Conservation (phyloP, 148 eudicot genomes). For the Amaranthus palmeri region DNA sequence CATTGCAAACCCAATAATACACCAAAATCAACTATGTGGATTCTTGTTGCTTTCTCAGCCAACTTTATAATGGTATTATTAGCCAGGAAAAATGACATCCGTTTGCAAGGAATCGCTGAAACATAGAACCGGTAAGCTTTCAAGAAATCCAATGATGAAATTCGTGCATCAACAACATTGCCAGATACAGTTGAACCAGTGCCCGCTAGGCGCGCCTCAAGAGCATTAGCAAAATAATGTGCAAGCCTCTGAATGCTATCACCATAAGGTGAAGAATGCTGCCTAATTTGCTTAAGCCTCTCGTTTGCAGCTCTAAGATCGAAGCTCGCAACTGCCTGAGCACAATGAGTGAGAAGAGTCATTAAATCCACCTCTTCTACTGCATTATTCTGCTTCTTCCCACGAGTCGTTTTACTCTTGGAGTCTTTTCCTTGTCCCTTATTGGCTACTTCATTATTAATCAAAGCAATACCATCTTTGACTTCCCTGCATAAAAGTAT, state of each 20-base stretch:
- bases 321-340: constrained; percentile 27
- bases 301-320: constrained; percentile 23
- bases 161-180: not conserved
- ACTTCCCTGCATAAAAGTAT: constrained; percentile 31
- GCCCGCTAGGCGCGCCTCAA: constrained; percentile 33
- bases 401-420: constrained; percentile 4
- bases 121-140: constrained; percentile 27
- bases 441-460: too few relatives aligned
- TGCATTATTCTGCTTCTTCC: constrained; percentile 14
- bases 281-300: constrained; percentile 29
- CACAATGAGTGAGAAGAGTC: constrained; percentile 28
- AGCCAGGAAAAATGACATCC: constrained; percentile 22
- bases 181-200: constrained; percentile 25
- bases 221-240: constrained; percentile 29
- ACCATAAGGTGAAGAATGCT: constrained; percentile 27
- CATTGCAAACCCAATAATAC: constrained; percentile 33
- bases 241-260: constrained; percentile 27
- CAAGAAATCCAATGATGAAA: constrained; percentile 10
- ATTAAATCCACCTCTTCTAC: constrained; percentile 28
- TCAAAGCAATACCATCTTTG: constrained; percentile 9
- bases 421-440: too few relatives aligned
- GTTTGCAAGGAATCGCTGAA: constrained; percentile 25
- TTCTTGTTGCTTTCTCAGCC: constrained; percentile 22
- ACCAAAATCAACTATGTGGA: constrained; percentile 32
- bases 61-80: constrained; percentile 26